Evolutionary conservation across 2,329 filamentous ascomycete genomes (phyloP).

Genomic region (Periconia macrospinosa): DNA sequence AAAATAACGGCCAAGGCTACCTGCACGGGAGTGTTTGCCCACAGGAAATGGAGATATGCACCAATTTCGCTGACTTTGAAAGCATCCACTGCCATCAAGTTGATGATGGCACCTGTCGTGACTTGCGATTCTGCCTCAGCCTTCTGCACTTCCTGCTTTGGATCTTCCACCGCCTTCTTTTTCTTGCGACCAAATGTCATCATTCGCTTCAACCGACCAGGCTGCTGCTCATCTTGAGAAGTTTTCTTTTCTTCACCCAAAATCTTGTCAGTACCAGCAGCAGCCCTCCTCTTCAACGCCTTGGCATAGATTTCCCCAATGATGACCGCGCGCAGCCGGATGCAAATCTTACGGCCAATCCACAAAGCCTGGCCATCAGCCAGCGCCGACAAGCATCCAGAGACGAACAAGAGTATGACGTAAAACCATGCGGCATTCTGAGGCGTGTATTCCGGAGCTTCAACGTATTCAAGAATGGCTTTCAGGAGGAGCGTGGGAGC

Average conservation of each 20-base stretch:
- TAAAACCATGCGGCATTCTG: constrained; percentile 93
- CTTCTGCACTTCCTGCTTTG: constrained; percentile 33
- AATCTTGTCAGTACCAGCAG: constrained; percentile 71
- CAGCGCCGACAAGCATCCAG: constrained; percentile 79
- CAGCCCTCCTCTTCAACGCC: constrained; percentile 85
- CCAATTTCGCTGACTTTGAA: constrained; percentile 97
- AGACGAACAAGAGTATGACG: constrained; percentile 84
- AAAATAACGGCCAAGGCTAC: constrained; percentile 77
- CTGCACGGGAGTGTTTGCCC: constrained; percentile 87
- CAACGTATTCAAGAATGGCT: constrained; percentile 91
- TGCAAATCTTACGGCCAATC: constrained; percentile 92
- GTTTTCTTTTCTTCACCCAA: constrained; percentile 62
- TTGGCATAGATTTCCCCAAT: constrained; percentile 98
- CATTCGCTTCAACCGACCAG: constrained; percentile 48
- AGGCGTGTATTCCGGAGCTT: constrained; percentile 74
- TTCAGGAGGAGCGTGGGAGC: constrained; percentile 88
- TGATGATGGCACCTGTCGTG: constrained; percentile 97
- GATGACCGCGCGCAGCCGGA: constrained; percentile 89
- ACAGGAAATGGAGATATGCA: constrained; percentile 93
- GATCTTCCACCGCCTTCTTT: constrained; percentile 48
- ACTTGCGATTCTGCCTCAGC: constrained; percentile 68
- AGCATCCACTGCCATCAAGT: constrained; percentile 98
- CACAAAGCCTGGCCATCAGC: constrained; percentile 85
- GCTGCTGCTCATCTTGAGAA: constrained; percentile 43
- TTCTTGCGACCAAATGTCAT: constrained; percentile 64